Conservation (phyloP, 2,329 filamentous ascomycete species). For the Neofusicoccum kwambonambiense region DNA sequence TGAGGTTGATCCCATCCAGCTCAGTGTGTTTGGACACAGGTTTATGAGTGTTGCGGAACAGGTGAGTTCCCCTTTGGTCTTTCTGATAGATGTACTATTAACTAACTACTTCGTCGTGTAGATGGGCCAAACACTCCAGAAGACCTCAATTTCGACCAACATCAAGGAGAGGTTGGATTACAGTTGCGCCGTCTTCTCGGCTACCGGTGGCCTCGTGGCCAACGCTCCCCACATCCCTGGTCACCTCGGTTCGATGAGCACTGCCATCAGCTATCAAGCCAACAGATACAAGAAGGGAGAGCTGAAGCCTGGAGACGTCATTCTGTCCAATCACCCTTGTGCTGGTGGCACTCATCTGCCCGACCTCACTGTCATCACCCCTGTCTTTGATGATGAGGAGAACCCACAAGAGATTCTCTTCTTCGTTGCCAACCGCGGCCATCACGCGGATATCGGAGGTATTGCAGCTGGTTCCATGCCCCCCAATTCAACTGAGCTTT, state of each 20-base stretch:
- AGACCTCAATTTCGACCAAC: slow-evolving; percentile 26
- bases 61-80: background rate
- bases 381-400: slow-evolving; percentile 27
- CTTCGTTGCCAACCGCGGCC: slow-evolving; percentile 29
- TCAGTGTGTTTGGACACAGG: slow-evolving; percentile 24
- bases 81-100: background rate
- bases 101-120: background rate
- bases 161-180: slow-evolving; percentile 33
- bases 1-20: slow-evolving; percentile 21
- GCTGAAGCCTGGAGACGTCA: slow-evolving; percentile 28
- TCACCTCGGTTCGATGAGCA: slow-evolving; percentile 27
- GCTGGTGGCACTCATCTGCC: slow-evolving; percentile 32
- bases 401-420: slow-evolving; percentile 25
- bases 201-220: slow-evolving; percentile 26
- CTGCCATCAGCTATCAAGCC: slow-evolving; percentile 30
- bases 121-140: slow-evolving; percentile 28
- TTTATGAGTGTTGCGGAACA: slow-evolving; percentile 29
- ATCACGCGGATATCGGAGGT: slow-evolving; percentile 32
- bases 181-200: slow-evolving; percentile 26
- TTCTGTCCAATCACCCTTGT: slow-evolving; percentile 29
- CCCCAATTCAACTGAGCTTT: slow-evolving; percentile 47
- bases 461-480: slow-evolving; percentile 29
- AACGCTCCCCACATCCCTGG: slow-evolving; percentile 31
- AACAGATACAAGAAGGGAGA: slow-evolving; percentile 22
- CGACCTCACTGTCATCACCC: slow-evolving; percentile 30